Conservation (phyloP, 2,329 filamentous ascomycete species). For the Exophiala lecanii-corni region DNA sequence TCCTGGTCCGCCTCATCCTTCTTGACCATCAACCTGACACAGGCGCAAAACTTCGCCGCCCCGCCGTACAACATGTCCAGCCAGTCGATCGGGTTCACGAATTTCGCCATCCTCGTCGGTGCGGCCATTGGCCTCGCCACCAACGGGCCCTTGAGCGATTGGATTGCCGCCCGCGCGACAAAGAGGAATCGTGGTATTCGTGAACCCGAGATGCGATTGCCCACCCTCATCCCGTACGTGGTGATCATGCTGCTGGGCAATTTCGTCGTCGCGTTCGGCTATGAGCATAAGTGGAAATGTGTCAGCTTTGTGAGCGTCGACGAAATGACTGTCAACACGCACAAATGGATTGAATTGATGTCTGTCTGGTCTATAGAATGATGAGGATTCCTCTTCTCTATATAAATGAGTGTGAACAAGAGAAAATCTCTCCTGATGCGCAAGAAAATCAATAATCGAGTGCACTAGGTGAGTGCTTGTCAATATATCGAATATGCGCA, state of each 20-base stretch:
- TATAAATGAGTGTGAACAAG: too few relatives aligned
- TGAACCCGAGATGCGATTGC: conserved; percentile 56
- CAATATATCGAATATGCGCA: too few relatives aligned
- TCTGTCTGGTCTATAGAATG: too few relatives aligned
- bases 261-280: conserved; percentile 52
- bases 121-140: conserved; percentile 52
- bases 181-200: conserved; percentile 51
- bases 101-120: conserved; percentile 54
- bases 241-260: conserved; percentile 55
- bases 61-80: conserved; percentile 53
- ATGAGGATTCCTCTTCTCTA: too few relatives aligned
- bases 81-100: conserved; percentile 51
- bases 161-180: conserved; percentile 52
- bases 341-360: too few relatives aligned
- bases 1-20: conserved; percentile 56
- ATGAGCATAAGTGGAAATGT: conserved; percentile 50
- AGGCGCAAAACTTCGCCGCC: conserved; percentile 49
- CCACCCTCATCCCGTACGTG: conserved; percentile 54
- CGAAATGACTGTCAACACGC: too few relatives aligned
- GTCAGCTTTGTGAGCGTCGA: too few relatives aligned
- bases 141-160: conserved; percentile 53
- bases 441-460: too few relatives aligned
- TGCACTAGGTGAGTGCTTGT: too few relatives aligned
- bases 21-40: conserved; percentile 58
- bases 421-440: too few relatives aligned